phyloP scores from a whole-genome alignment of 805 yeast species.

The Cyberlindnera mrakii region DNA sequence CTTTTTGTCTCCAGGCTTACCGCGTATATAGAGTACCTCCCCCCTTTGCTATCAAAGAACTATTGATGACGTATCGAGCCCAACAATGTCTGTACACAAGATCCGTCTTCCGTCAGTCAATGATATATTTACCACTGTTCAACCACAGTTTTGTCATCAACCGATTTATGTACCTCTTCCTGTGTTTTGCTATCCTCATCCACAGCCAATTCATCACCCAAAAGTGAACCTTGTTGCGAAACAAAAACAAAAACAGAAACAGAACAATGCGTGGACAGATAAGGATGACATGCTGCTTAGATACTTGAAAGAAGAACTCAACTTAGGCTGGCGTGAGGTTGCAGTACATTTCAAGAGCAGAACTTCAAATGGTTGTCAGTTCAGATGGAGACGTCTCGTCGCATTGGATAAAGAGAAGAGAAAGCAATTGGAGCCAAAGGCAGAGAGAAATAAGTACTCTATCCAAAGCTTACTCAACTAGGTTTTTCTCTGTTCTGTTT shows the following conservation, averaged over 20 bases:
- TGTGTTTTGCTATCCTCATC: not conserved
- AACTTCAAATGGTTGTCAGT: conserved; percentile 73
- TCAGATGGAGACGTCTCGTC: conserved; percentile 58
- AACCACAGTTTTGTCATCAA: conserved; percentile 3
- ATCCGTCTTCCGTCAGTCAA: conserved; percentile 23
- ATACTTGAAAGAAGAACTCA: conserved; percentile 59
- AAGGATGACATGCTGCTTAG: conserved; percentile 56
- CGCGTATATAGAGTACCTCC: too few species aligned
- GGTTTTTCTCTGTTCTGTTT: too few species aligned
- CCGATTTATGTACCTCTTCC: not conserved
- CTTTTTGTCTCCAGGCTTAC: too few species aligned
- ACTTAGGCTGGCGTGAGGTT: conserved; percentile 73
- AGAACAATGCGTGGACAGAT: conserved; percentile 50
- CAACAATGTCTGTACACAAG: conserved; percentile 11
- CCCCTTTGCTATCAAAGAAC: too few species aligned
- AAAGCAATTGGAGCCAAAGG: not conserved
- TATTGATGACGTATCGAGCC: too few species aligned
- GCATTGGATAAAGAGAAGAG: conserved; percentile 11
- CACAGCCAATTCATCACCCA: not conserved
- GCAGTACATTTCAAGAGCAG: conserved; percentile 60
- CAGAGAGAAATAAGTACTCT: not conserved
- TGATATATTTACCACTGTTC: conserved; percentile 19
- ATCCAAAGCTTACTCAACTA: too few species aligned
- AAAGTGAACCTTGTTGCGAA: conserved; percentile 7
- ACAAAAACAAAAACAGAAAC: too few species aligned